Conservation (phyloP, 495 filamentous ascomycete species). For the Acidiella bohemica region DNA sequence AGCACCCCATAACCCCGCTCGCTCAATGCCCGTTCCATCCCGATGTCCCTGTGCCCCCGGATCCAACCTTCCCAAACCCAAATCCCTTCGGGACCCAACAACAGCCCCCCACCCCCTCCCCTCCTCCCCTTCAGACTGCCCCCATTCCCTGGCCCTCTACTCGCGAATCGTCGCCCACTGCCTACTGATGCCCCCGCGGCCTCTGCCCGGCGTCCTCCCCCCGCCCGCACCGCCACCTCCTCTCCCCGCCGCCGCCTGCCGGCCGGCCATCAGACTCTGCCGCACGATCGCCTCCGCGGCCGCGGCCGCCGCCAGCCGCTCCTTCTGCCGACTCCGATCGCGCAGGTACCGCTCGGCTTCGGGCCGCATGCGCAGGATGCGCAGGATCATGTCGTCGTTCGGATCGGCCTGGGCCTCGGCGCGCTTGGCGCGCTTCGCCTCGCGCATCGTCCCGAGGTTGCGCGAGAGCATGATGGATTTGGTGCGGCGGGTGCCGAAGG, state of each 20-base stretch:
- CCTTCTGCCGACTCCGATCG: conserved; percentile 85
- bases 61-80: no score
- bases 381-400: conserved; percentile 94
- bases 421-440: conserved; percentile 88
- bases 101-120: no score
- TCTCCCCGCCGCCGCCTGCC: conserved; percentile 17
- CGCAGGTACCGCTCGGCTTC: conserved; percentile 85
- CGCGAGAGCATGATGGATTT: conserved; percentile 93
- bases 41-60: no score
- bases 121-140: no score
- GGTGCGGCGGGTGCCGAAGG: conserved; percentile 51
- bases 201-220: background rate
- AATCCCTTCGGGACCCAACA: no score
- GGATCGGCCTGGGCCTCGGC: conserved; percentile 93
- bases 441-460: conserved; percentile 91
- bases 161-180: conserved; percentile 17
- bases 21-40: no score
- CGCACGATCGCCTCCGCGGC: conserved; percentile 90
- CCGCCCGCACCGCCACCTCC: background rate
- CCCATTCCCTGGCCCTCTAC: conserved; percentile 4
- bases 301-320: conserved; percentile 74
- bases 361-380: conserved; percentile 89
- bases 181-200: conserved; percentile 6
- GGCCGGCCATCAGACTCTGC: conserved; percentile 66
- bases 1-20: no score